phyloP scores from a whole-genome alignment of 2,329 filamentous ascomycete species.

The Hirsutella thompsonii region DNA sequence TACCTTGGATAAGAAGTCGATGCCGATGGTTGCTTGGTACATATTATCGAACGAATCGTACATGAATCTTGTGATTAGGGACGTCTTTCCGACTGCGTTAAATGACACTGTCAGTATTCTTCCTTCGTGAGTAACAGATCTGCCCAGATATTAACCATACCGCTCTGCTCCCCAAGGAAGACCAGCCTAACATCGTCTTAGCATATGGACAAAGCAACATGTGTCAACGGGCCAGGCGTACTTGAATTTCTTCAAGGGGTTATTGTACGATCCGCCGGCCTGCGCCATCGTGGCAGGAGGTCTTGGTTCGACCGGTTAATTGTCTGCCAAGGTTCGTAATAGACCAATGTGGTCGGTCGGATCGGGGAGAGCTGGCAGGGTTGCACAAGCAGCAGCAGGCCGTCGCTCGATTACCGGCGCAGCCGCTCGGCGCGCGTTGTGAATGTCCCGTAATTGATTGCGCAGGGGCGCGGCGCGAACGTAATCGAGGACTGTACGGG shows the following conservation, averaged over 20 bases:
- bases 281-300: conserved; percentile 58
- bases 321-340: not conserved
- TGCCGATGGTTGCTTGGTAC: conserved; percentile 98
- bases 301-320: not conserved
- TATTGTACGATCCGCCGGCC: conserved; percentile 80
- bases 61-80: conserved; percentile 98
- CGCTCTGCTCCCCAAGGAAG: conserved; percentile 96
- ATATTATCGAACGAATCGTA: conserved; percentile 99
- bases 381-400: not conserved
- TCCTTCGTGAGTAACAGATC: too few species aligned
- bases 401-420: too few species aligned
- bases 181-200: conserved; percentile 54
- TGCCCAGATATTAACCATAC: conserved; percentile 39
- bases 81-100: conserved; percentile 83
- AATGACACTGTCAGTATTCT: conserved; percentile 11
- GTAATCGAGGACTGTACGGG: too few species aligned
- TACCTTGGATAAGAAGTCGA: conserved; percentile 98
- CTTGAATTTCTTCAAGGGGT: conserved; percentile 99
- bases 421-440: too few species aligned
- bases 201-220: not conserved
- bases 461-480: too few species aligned
- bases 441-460: too few species aligned
- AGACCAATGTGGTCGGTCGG: conserved; percentile 1
- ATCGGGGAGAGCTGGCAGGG: not conserved
- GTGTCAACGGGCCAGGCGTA: conserved; percentile 24